Percentiles rank a stretch among this genome's conserved stretches.
Evolutionary conservation across 2,329 filamentous ascomycete genomes (phyloP).

Genomic region (Exophiala aquamarina): DNA sequence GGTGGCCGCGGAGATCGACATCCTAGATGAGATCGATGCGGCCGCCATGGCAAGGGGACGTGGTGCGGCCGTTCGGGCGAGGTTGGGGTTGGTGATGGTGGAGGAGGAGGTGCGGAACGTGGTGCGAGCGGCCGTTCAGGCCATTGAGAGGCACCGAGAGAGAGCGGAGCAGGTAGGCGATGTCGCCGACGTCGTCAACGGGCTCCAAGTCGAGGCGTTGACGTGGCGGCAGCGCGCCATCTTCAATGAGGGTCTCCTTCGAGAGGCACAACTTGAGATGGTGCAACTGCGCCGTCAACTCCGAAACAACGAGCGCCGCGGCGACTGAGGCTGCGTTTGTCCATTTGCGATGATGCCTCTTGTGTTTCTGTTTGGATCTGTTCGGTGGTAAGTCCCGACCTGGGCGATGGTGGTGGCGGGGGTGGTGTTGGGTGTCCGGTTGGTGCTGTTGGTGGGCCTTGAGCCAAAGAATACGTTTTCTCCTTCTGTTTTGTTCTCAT

Average conservation of each 20-base stretch:
- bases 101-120: background rate
- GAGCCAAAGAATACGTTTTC: too few relatives aligned
- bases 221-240: conserved; percentile 4
- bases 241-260: conserved; percentile 3
- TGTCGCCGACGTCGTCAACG: conserved; percentile 1
- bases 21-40: conserved; percentile 7
- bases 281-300: conserved; percentile 3
- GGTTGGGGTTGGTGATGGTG: conserved; percentile 6
- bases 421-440: background rate
- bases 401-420: too few relatives aligned
- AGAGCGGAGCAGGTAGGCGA: background rate
- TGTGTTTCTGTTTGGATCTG: too few relatives aligned
- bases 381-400: background rate
- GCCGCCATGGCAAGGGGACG: conserved; percentile 2
- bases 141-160: background rate
- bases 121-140: too few relatives aligned
- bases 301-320: background rate
- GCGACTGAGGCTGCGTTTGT: background rate
- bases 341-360: conserved; percentile 1
- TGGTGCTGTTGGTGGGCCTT: conserved; percentile 1
- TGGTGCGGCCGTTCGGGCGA: conserved; percentile 14
- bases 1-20: conserved; percentile 6
- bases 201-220: conserved; percentile 1
- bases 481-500: too few relatives aligned
- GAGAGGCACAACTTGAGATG: conserved; percentile 5